Base-by-base conservation (phyloP, 257 asterid genomes). In the Misopates orontium region DNA sequence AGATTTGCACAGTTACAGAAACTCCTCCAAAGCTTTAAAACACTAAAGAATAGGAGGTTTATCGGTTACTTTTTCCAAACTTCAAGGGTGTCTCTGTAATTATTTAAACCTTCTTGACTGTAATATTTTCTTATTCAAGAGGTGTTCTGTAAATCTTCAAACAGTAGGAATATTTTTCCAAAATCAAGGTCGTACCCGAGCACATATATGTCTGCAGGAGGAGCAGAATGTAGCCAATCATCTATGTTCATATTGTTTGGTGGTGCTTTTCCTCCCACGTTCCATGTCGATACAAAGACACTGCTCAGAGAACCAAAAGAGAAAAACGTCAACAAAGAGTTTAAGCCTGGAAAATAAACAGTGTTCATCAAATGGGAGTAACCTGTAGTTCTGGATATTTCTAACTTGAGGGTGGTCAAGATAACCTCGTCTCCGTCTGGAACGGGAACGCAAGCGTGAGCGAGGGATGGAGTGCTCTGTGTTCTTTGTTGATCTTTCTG, bases 171-270 rank as follows among this genome's bases (percentile, higher is more conserved):
- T n/a, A n/a, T n/a, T n/a, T 2, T 28, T 6, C 36, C 36, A 28
- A 28, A 28, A 28, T 6, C 36, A 28, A 28, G 6, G 8, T 20
- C 77, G 31, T 79, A 94, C 99, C 99, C 99, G 24, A 94, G 99
- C 17, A 94, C 99, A 51, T 94, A 94, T 65, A 94, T 91, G 83
- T 94, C 99, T 48, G 99, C 96, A 57, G 95, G 95, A 60, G 98
- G 99, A 24, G 98, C 84, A 44, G 98, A 87, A 73, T 90, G 99
- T 28, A 94, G 80, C 99, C 98, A 94, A 62, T 90, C 95, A 70
- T 94, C 99, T 19, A 94, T 76, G 73, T 81, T 88, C 95, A 94
- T 71, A 69, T 78, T 87, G 79, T 67, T 83, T 4, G 83, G 66
- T 8, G 99, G 99, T 48, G 99, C 61, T 77, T 85, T 94, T 68